phyloP scores from a whole-genome alignment of 352 stramenopile species.

The Globisporangium iwayamae region DNA sequence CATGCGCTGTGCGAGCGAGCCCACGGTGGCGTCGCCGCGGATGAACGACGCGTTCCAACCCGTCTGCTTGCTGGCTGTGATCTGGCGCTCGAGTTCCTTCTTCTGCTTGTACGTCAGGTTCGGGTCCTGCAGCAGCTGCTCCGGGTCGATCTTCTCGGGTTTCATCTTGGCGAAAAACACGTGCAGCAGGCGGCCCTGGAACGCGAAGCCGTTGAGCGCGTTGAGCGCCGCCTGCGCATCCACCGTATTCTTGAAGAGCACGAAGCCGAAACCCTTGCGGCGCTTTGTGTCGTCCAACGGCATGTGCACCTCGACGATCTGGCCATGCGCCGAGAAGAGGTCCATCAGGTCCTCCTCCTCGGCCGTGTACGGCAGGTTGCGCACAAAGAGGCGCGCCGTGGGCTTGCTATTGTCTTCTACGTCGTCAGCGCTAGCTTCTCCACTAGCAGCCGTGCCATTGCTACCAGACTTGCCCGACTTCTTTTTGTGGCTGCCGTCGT shows the following conservation, averaged over 20 bases:
- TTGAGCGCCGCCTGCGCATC: constrained; percentile 88
- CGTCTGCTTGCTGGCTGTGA: constrained; percentile 69
- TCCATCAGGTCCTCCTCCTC: constrained; percentile 95
- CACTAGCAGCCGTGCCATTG: constrained; percentile 4
- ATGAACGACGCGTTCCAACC: constrained; percentile 96
- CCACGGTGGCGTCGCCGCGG: constrained; percentile 66
- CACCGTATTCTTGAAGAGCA: constrained; percentile 92
- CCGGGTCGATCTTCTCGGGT: constrained; percentile 56
- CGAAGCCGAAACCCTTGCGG: constrained; percentile 97
- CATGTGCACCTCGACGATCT: constrained; percentile 93
- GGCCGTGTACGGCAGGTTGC: constrained; percentile 96
- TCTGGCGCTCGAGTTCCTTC: constrained; percentile 89
- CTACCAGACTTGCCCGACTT: neutral
- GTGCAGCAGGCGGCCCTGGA: constrained; percentile 95
- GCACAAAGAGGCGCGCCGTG: constrained; percentile 93
- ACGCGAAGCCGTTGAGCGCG: constrained; percentile 91
- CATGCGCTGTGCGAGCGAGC: constrained; percentile 80
- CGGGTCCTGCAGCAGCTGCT: constrained; percentile 50
- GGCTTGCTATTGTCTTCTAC: constrained; percentile 35
- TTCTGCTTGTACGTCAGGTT: constrained; percentile 88
- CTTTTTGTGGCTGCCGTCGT: constrained; percentile 5
- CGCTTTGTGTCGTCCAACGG: constrained; percentile 94
- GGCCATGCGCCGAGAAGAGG: constrained; percentile 87
- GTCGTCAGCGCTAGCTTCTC: constrained; percentile 22
- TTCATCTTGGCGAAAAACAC: constrained; percentile 89